Base-by-base conservation (phyloP, 2,329 filamentous ascomycete genomes). In the Cladosporium cucumerinum region DNA sequence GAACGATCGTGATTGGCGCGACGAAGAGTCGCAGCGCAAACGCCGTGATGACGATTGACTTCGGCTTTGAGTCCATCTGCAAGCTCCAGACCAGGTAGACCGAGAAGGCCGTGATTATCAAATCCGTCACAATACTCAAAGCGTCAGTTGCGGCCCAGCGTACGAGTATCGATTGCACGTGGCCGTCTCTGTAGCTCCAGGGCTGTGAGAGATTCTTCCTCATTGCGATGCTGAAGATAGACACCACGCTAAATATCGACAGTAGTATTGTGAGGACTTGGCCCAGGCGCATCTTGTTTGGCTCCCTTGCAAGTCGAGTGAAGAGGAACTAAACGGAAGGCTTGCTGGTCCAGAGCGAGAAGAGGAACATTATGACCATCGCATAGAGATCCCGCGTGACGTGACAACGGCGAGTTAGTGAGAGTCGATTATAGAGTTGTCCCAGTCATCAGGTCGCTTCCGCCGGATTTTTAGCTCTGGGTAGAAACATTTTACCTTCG, bases 301-400 rank as follows among this genome's bases (percentile, higher is more conserved):
- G 30, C 30, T 63, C 43, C 14, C 60, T 58, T 14, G 67, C 63
- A 10, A 69, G 64, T 12, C 68, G 67, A 23, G 36, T 34, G 59
- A 68, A 67, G 11, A 69, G 52, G 12, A 61, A 48, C 14, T 61
- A 39, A 14, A 69, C 51, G 23, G 68, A 66, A 8, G 67, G 43
- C 67, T 66, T 68, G 26, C 68, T 51, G 52, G 64, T 54, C 43
- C 60, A 69, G 11, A 69, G 39, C 18, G 67, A 58, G 16, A 62
- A 5, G 8, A 67, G 30, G 34, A 64, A 67, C 3, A 69, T 28
- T 28, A 69, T 49, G 26, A 66, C 68, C 3, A 49, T 63, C 8
- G 67, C 64, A 46, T 68, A 69, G 11, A 69, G 28, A 14, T 57
- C 26, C 66, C 68, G 26, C n/a, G 4, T 21, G 23, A 8, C n/a